These are phyloP conservation scores for Copromyces sp. DNA, from an alignment of 495 filamentous ascomycete species.

Conservation along the genomic window DNA sequence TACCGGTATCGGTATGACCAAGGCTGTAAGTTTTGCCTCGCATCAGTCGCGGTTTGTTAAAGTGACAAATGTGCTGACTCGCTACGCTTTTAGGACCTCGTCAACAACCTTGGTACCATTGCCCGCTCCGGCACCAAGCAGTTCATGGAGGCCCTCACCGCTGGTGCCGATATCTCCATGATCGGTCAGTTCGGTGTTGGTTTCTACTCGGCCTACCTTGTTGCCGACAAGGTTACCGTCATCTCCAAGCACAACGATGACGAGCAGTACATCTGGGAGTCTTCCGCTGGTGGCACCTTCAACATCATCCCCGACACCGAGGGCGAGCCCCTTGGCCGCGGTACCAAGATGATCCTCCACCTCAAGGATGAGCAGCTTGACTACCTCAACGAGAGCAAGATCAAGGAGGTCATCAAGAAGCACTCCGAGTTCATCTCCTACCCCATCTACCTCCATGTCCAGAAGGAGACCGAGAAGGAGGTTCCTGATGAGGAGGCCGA, in stretches of 20 bases:
- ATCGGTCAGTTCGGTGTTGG: constrained; percentile 99
- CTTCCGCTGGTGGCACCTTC: constrained; percentile 93
- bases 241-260: constrained; percentile 99
- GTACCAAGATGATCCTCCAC: constrained; percentile 95
- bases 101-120: constrained; percentile 99
- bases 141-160: constrained; percentile 98
- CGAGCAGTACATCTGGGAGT: constrained; percentile 99
- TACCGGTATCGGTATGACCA: constrained; percentile 99
- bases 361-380: constrained; percentile 98
- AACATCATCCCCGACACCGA: constrained; percentile 85
- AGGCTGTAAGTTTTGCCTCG: constrained; percentile 66
- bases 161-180: constrained; percentile 99
- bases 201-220: constrained; percentile 99
- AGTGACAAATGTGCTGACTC: constrained; percentile 13
- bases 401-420: constrained; percentile 99
- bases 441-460: constrained; percentile 98
- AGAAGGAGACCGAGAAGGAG: constrained; percentile 98
- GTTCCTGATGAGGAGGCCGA: constrained; percentile 95
- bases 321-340: constrained; percentile 81
- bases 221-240: constrained; percentile 92
- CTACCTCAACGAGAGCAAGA: constrained; percentile 96
- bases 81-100: constrained; percentile 57
- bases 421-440: constrained; percentile 99
- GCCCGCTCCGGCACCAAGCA: constrained; percentile 99
- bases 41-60: not conserved